Percentiles rank a stretch among this genome's conserved stretches.
Evolutionary conservation across 106 monocot genomes (phyloP).

Genomic region (Chionographis japonica): DNA sequence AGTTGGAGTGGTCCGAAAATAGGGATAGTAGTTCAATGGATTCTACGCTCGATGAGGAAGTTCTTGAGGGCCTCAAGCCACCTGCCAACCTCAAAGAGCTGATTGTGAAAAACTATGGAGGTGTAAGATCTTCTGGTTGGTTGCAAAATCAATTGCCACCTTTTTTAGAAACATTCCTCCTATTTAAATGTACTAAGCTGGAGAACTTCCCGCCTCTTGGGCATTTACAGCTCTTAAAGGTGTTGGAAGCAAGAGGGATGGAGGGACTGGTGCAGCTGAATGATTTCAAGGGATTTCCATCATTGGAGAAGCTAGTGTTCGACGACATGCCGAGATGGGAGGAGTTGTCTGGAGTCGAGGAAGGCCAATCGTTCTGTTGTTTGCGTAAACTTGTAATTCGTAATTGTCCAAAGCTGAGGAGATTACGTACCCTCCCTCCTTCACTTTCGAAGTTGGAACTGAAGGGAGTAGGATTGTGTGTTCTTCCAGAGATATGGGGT

Average conservation of each 20-base stretch:
- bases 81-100: not conserved
- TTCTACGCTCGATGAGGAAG: not conserved
- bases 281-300: not conserved
- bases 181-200: not conserved
- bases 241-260: not conserved
- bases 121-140: not conserved
- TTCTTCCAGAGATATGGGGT: constrained; percentile 2
- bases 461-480: not conserved
- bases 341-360: constrained; percentile 7
- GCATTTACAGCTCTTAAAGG: constrained; percentile 1
- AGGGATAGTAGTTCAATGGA: not conserved
- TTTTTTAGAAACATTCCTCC: not conserved
- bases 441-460: not conserved
- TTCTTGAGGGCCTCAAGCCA: constrained; percentile 6
- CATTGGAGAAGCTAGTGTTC: constrained; percentile 1
- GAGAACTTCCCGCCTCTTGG: constrained; percentile 14
- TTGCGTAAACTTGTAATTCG: constrained; percentile 6
- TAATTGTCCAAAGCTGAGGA: constrained; percentile 1
- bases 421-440: constrained; percentile 2
- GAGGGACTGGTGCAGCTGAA: not conserved
- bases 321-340: constrained; percentile 12
- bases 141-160: not conserved
- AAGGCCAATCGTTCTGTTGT: not conserved
- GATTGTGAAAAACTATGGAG: not conserved
- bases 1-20: not conserved